A percentile compares a stretch with the other conserved stretches of the same genome.
Conservation (phyloP, 2,329 filamentous ascomycete species). For the Dryadomyces quercivorus region DNA sequence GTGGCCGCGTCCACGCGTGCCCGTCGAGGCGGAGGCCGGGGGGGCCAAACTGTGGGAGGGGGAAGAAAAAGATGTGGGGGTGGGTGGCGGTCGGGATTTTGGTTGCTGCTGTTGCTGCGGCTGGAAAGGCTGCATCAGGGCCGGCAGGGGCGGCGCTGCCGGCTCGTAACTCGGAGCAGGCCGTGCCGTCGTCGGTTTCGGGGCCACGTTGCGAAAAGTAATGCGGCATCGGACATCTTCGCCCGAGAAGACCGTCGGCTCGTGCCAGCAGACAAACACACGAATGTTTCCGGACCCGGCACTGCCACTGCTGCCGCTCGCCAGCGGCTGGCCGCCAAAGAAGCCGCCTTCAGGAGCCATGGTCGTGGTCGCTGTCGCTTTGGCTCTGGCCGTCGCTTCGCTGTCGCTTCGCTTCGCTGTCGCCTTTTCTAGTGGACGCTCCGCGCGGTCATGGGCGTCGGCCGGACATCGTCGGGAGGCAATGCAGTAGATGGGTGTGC, state of each 20-base stretch:
- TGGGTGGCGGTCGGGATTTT: not conserved
- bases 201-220: slow-evolving; percentile 79
- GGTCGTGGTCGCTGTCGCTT: no score
- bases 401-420: no score
- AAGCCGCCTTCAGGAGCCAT: slow-evolving; percentile 7
- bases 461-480: slow-evolving; percentile 1
- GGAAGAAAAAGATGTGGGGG: slow-evolving; percentile 16
- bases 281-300: slow-evolving; percentile 57
- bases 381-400: no score
- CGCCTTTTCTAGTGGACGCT: no score
- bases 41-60: slow-evolving; percentile 7
- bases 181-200: slow-evolving; percentile 9
- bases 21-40: not conserved
- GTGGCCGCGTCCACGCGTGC: slow-evolving; percentile 3
- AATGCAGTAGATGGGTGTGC: not conserved
- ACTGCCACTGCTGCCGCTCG: not conserved
- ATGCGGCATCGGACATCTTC: slow-evolving; percentile 94
- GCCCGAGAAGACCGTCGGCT: slow-evolving; percentile 89
- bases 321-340: not conserved
- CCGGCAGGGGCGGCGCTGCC: no score
- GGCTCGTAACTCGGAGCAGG: not conserved
- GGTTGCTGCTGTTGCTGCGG: not conserved
- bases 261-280: slow-evolving; percentile 90
- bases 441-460: slow-evolving; percentile 7
- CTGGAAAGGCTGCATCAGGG: not conserved